A percentile compares a stretch with the other conserved stretches of the same genome.
phyloP scores from a whole-genome alignment of 192 early-diverging fungal species.

The Linnemannia schmuckeri region DNA sequence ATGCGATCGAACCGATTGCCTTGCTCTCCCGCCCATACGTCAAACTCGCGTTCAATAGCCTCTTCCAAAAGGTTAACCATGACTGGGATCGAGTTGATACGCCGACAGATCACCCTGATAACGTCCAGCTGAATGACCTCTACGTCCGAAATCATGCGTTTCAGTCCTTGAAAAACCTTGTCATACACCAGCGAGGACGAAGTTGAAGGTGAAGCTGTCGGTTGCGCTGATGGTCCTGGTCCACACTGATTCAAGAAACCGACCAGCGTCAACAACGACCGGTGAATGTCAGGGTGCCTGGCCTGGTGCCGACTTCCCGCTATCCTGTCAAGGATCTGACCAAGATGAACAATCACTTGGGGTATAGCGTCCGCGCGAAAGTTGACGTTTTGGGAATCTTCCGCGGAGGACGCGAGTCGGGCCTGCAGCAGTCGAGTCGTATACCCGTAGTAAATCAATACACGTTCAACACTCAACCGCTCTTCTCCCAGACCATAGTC shows the following conservation, averaged over 20 bases:
- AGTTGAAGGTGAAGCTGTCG: neutral
- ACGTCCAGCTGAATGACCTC: conserved; percentile 41
- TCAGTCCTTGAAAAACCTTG: conserved; percentile 21
- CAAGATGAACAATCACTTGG: conserved; percentile 25
- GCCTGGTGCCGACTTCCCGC: conserved; percentile 17
- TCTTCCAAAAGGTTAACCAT: conserved; percentile 48
- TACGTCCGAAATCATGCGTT: conserved; percentile 27
- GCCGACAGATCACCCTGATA: conserved; percentile 24
- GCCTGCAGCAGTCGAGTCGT: conserved; percentile 31
- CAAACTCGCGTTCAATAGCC: conserved; percentile 47
- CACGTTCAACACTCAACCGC: conserved; percentile 19
- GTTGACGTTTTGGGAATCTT: conserved; percentile 49
- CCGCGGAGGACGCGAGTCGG: conserved; percentile 35
- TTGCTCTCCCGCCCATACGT: conserved; percentile 31
- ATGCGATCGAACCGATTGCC: conserved; percentile 2
- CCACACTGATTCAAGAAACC: conserved; percentile 42
- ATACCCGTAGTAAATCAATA: conserved; percentile 38
- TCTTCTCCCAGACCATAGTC: neutral
- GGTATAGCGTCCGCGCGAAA: conserved; percentile 33
- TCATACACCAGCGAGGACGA: conserved; percentile 23
- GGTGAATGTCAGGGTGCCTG: conserved; percentile 27
- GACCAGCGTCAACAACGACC: conserved; percentile 22
- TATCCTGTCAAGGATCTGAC: conserved; percentile 38
- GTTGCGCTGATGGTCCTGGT: neutral
- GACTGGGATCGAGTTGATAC: conserved; percentile 36